Conservation (phyloP, 176 grass and related monocot genomes). For the Zizania latifolia region DNA sequence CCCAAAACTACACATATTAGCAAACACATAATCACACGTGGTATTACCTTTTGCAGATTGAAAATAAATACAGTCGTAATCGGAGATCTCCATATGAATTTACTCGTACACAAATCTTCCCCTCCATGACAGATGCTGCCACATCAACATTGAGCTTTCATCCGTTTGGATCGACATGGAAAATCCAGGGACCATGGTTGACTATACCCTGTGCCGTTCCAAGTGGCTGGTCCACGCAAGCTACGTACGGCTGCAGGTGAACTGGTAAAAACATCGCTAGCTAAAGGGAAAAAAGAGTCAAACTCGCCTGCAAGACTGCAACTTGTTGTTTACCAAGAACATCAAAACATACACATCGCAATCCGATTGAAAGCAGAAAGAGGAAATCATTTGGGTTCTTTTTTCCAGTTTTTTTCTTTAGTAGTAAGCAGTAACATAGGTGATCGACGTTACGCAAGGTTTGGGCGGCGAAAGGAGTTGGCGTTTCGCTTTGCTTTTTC, state of each 20-base stretch:
- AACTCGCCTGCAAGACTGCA: constrained; percentile 23
- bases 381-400: neutral
- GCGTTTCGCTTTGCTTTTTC: constrained; percentile 40
- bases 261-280: neutral
- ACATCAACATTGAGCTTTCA: constrained; percentile 8
- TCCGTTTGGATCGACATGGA: constrained; percentile 29
- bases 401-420: constrained; percentile 7
- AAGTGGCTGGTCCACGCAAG: constrained; percentile 21
- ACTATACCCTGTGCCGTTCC: neutral
- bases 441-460: constrained; percentile 27
- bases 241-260: neutral
- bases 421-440: constrained; percentile 12
- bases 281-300: constrained; percentile 22
- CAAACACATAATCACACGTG: constrained; percentile 10
- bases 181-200: constrained; percentile 18
- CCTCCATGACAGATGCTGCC: constrained; percentile 18
- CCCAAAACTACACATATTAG: neutral
- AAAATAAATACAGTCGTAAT: constrained; percentile 11
- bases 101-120: neutral
- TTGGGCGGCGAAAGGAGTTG: constrained; percentile 24
- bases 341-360: constrained; percentile 23
- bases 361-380: constrained; percentile 37
- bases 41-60: neutral
- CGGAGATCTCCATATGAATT: neutral
- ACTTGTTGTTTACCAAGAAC: constrained; percentile 34